Percentiles rank a stretch among this genome's conserved stretches.
These are phyloP conservation scores for Saccharomyces hybrid DNA, from an alignment of 1,139 yeast genomes.

Conservation along the genomic window DNA sequence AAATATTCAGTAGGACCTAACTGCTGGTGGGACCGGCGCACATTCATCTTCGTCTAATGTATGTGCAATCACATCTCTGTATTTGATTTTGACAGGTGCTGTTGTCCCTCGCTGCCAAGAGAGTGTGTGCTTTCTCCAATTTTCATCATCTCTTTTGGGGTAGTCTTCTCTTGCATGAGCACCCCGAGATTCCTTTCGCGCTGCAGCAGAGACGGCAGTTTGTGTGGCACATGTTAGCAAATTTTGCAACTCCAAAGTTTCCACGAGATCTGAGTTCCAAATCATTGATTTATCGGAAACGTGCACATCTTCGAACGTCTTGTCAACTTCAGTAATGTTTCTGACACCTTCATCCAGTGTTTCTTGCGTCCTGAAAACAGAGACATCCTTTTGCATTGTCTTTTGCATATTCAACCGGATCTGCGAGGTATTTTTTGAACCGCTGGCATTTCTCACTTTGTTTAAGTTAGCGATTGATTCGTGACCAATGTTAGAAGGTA, in stretches of 20 bases:
- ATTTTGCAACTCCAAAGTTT: constrained; percentile 93
- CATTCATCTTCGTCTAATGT: constrained; percentile 90
- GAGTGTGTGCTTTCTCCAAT: constrained; percentile 97
- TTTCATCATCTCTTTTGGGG: constrained; percentile 88
- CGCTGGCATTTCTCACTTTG: constrained; percentile 74
- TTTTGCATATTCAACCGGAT: constrained; percentile 90
- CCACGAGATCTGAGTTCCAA: constrained; percentile 96
- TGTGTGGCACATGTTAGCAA: constrained; percentile 95
- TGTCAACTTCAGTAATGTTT: constrained; percentile 69
- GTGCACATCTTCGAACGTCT: constrained; percentile 62
- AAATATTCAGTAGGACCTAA: constrained; percentile 69
- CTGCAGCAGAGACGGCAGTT: constrained; percentile 90
- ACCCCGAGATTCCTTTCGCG: constrained; percentile 96
- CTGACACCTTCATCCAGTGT: constrained; percentile 88
- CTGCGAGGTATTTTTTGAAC: constrained; percentile 74
- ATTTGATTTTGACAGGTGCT: constrained; percentile 64
- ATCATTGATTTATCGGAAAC: constrained; percentile 96
- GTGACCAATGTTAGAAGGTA: constrained; percentile 79
- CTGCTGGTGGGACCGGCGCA: constrained; percentile 93
- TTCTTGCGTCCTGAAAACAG: constrained; percentile 92
- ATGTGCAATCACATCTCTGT: constrained; percentile 76
- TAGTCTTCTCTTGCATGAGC: constrained; percentile 98
- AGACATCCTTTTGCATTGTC: constrained; percentile 94
- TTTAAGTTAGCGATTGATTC: constrained; percentile 90
- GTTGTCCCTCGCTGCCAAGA: constrained; percentile 80